These are phyloP conservation scores for Clarireedia sp. DNA, from an alignment of 2,329 filamentous ascomycete genomes.

Conservation along the genomic window DNA sequence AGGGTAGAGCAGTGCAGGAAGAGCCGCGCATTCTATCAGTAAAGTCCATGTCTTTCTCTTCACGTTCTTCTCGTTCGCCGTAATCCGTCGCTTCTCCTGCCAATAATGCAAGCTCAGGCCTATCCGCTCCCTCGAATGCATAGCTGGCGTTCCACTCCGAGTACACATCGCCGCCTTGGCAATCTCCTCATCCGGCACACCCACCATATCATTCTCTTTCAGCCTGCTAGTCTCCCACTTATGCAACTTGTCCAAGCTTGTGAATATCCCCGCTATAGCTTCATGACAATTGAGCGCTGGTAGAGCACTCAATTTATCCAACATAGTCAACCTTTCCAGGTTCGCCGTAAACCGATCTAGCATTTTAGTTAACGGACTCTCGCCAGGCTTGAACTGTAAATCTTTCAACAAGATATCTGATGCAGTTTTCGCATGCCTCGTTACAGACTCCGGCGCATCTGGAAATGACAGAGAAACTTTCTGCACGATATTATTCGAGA, in stretches of 20 bases:
- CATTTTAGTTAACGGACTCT: slow-evolving; percentile 61
- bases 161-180: slow-evolving; percentile 46
- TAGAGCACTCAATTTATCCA: slow-evolving; percentile 64
- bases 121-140: slow-evolving; percentile 60
- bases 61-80: slow-evolving; percentile 27
- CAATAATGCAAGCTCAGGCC: slow-evolving; percentile 73
- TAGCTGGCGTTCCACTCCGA: slow-evolving; percentile 60
- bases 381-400: slow-evolving; percentile 48
- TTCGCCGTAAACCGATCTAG: slow-evolving; percentile 65
- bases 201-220: slow-evolving; percentile 37
- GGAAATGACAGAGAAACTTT: slow-evolving; percentile 56
- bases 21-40: slow-evolving; percentile 54
- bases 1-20: slow-evolving; percentile 38
- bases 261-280: slow-evolving; percentile 65
- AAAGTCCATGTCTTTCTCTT: slow-evolving; percentile 53
- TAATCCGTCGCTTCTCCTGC: slow-evolving; percentile 51
- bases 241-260: slow-evolving; percentile 61
- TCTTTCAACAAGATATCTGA: slow-evolving; percentile 58
- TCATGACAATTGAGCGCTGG: slow-evolving; percentile 69
- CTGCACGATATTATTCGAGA: slow-evolving; percentile 54
- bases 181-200: slow-evolving; percentile 36
- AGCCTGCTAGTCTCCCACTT: slow-evolving; percentile 59
- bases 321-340: slow-evolving; percentile 57
- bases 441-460: slow-evolving; percentile 49
- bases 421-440: slow-evolving; percentile 52